These are phyloP conservation scores for Candida quercuum DNA, from an alignment of 805 yeast species.

Conservation along the genomic window DNA sequence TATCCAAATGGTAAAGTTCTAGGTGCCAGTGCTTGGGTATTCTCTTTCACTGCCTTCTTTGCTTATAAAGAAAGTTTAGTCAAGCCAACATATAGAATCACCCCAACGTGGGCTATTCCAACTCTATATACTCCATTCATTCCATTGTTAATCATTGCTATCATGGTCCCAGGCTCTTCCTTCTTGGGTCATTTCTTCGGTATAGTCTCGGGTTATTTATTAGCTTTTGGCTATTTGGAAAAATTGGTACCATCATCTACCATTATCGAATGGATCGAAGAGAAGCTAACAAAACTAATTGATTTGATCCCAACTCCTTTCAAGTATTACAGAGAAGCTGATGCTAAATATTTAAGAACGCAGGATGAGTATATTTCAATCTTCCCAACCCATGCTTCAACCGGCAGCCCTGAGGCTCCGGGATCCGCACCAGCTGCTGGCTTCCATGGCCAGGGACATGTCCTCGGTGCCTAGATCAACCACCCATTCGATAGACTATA, in stretches of 20 bases:
- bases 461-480: constrained; percentile 10
- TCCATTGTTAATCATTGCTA: constrained; percentile 40
- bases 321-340: constrained; percentile 54
- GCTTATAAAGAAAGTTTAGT: constrained; percentile 42
- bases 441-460: constrained; percentile 22
- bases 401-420: constrained; percentile 2
- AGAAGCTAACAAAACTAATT: constrained; percentile 44
- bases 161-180: constrained; percentile 61
- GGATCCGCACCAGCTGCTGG: background rate
- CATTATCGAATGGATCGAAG: constrained; percentile 60
- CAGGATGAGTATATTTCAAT: constrained; percentile 26
- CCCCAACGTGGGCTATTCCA: constrained; percentile 43
- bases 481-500: too few species aligned
- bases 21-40: constrained; percentile 72
- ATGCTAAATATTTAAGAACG: constrained; percentile 42
- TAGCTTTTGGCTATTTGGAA: constrained; percentile 52
- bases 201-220: constrained; percentile 57
- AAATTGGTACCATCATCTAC: constrained; percentile 61
- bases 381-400: constrained; percentile 6
- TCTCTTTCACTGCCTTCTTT: constrained; percentile 57
- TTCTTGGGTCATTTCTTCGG: constrained; percentile 74
- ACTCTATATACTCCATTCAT: constrained; percentile 56
- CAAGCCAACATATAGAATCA: constrained; percentile 35
- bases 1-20: constrained; percentile 49
- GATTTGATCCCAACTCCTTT: constrained; percentile 47